These are phyloP conservation scores for Protea cynaroides DNA, from an alignment of 164 flowering plant species.

Conservation along the genomic window DNA sequence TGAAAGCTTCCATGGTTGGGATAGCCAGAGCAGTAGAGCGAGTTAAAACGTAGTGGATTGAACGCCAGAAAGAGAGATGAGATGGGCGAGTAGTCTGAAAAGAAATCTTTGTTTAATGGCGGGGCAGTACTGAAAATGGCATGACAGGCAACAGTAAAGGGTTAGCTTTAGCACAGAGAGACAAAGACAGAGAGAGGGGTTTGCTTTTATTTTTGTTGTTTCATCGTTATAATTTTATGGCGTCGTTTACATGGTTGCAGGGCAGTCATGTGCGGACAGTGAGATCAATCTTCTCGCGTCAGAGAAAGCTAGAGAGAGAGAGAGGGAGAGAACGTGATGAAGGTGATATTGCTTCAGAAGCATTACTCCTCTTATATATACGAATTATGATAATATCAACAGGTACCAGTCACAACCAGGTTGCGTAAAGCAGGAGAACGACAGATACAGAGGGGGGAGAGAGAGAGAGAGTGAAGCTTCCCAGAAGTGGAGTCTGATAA, in stretches of 20 bases:
- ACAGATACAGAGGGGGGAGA: too few species aligned
- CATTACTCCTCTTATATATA: too few species aligned
- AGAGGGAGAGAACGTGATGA: background rate
- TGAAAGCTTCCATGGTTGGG: conserved; percentile 95
- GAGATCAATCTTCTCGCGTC: conserved; percentile 3
- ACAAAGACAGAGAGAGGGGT: conserved; percentile 5
- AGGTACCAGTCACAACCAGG: background rate
- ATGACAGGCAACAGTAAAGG: conserved; percentile 15
- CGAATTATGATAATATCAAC: background rate
- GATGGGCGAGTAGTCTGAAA: conserved; percentile 1
- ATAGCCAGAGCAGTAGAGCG: conserved; percentile 60
- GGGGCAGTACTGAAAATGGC: conserved; percentile 14
- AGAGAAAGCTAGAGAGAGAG: conserved; percentile 5
- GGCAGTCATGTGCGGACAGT: conserved; percentile 27
- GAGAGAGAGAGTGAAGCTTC: background rate
- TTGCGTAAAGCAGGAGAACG: background rate
- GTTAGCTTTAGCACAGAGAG: conserved; percentile 6
- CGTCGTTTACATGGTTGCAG: conserved; percentile 14
- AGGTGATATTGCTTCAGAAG: too few species aligned
- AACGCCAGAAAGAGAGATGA: background rate
- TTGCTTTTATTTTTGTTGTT: conserved; percentile 11
- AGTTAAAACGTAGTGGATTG: too few species aligned
- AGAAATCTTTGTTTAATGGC: conserved; percentile 4
- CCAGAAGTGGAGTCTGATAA: background rate
- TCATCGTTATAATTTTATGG: conserved; percentile 3